Conservation (phyloP, 148 eudicot genomes). For the Silene conica region DNA sequence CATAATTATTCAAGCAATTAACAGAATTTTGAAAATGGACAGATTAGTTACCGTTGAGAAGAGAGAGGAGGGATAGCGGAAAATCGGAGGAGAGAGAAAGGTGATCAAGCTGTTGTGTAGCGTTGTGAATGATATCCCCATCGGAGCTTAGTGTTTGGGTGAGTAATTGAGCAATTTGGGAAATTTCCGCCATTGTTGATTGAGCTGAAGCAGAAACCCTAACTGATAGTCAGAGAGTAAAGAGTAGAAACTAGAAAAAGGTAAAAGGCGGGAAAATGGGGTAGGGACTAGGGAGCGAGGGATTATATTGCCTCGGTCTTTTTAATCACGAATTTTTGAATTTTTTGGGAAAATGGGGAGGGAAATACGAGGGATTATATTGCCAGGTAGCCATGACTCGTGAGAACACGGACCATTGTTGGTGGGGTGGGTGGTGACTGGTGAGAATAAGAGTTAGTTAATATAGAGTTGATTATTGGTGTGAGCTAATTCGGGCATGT, state of each 20-base stretch:
- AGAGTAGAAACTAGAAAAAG: neutral
- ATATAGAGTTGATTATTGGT: too few relatives aligned
- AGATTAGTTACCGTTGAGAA: conserved; percentile 34
- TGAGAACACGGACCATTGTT: too few relatives aligned
- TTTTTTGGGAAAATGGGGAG: neutral
- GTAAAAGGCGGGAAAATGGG: conserved; percentile 2
- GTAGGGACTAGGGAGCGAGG: neutral
- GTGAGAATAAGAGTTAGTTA: too few relatives aligned
- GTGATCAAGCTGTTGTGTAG: conserved; percentile 46
- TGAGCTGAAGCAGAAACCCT: conserved; percentile 15
- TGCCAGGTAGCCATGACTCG: too few relatives aligned
- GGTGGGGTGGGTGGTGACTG: too few relatives aligned
- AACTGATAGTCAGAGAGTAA: neutral
- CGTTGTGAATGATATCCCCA: conserved; percentile 35
- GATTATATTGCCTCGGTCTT: neutral
- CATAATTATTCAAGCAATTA: neutral
- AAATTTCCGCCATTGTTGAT: conserved; percentile 33
- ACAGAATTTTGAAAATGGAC: neutral
- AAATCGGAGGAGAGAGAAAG: conserved; percentile 26
- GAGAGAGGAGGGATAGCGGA: conserved; percentile 21
- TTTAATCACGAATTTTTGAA: neutral
- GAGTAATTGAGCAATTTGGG: conserved; percentile 46
- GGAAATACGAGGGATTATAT: too few relatives aligned
- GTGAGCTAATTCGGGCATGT: too few relatives aligned
- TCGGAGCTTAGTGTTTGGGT: conserved; percentile 51